A percentile compares a stretch with the other conserved stretches of the same genome.
phyloP scores from a whole-genome alignment of 192 early-diverging fungal species.

The Diversispora epigaea region DNA sequence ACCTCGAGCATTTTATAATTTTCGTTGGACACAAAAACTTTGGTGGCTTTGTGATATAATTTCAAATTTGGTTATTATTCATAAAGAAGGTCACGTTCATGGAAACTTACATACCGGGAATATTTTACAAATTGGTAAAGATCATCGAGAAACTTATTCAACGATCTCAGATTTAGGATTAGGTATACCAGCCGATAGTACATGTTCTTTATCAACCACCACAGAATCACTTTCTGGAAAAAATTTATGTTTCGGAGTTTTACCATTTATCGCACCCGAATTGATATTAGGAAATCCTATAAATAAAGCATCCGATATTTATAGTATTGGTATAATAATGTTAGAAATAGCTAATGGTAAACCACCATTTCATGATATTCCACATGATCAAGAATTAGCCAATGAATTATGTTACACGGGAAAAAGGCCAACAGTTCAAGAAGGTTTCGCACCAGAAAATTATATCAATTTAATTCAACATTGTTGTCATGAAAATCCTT shows the following conservation, averaged over 20 bases:
- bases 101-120: conserved; percentile 21
- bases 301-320: conserved; percentile 2
- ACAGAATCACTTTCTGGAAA: background rate
- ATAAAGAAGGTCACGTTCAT: conserved; percentile 1
- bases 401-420: conserved; percentile 15
- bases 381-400: conserved; percentile 10
- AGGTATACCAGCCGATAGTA: background rate
- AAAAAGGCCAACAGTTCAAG: background rate
- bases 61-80: conserved; percentile 6
- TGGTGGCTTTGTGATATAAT: conserved; percentile 12
- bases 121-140: conserved; percentile 6
- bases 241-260: conserved; percentile 11
- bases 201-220: background rate
- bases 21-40: conserved; percentile 12
- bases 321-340: conserved; percentile 23
- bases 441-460: background rate
- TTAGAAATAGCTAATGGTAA: conserved; percentile 5
- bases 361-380: conserved; percentile 2
- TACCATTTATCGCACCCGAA: conserved; percentile 26
- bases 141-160: background rate
- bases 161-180: conserved; percentile 1
- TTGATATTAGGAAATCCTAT: background rate
- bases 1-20: background rate
- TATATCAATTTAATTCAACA: background rate
- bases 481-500: conserved; percentile 1